A percentile compares a stretch with the other conserved stretches of the same genome.
Evolutionary conservation across 352 stramenopile genomes (phyloP).

Genomic region (Saprolegnia parasitica): DNA sequence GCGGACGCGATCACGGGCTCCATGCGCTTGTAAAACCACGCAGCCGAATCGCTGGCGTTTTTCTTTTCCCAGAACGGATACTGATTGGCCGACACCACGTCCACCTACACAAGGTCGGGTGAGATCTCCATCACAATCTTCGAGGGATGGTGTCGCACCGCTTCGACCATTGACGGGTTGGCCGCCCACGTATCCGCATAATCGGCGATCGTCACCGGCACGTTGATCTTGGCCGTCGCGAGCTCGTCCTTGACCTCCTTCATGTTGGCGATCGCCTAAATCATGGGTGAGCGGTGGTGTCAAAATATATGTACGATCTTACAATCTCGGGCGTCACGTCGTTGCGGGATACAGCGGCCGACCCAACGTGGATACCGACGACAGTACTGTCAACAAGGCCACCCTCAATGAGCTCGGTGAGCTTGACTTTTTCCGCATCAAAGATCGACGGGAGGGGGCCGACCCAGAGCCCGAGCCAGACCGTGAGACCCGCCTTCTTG

Average conservation of each 20-base stretch:
- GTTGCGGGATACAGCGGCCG: constrained; percentile 58
- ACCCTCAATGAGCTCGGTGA: constrained; percentile 41
- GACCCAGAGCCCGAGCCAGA: constrained; percentile 66
- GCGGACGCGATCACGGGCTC: constrained; percentile 34
- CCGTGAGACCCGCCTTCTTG: constrained; percentile 41
- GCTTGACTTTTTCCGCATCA: constrained; percentile 36
- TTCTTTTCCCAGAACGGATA: constrained; percentile 68
- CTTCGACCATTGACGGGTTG: constrained; percentile 49
- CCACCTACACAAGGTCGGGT: constrained; percentile 31
- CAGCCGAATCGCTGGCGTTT: constrained; percentile 36
- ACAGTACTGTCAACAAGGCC: constrained; percentile 44
- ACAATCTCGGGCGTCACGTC: constrained; percentile 39
- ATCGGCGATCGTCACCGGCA: constrained; percentile 63
- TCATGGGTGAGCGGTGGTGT: not conserved
- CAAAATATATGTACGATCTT: constrained; percentile 14
- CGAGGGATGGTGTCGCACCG: constrained; percentile 21
- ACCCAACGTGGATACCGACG: constrained; percentile 58
- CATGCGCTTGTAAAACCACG: constrained; percentile 46
- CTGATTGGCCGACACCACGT: constrained; percentile 55
- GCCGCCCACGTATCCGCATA: constrained; percentile 45
- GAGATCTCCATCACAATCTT: not conserved
- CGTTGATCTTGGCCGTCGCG: constrained; percentile 30
- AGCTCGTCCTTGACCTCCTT: constrained; percentile 46
- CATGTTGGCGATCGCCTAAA: constrained; percentile 43
- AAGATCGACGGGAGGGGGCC: constrained; percentile 38